Percentiles rank a stretch among this genome's conserved stretches.
phyloP scores from a whole-genome alignment of 2,329 filamentous ascomycete genomes.

The Fusarium nelsonii region DNA sequence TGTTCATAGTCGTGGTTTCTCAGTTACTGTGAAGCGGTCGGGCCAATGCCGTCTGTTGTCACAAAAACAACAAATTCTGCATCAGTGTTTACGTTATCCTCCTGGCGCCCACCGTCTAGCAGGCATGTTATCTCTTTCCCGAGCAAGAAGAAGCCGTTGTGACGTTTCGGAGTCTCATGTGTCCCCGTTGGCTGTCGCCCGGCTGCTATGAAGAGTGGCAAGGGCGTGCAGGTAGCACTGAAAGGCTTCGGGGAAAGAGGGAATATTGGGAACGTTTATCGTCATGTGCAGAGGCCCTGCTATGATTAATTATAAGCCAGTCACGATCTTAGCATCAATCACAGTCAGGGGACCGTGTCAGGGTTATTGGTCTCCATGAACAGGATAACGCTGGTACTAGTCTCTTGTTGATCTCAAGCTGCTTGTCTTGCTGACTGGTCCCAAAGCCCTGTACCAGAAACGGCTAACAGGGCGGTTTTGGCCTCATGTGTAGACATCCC shows the following conservation, averaged over 20 bases:
- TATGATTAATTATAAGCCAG: background rate
- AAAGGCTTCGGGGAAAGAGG: background rate
- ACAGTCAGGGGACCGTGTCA: background rate
- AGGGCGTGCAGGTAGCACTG: background rate
- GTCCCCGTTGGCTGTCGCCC: background rate
- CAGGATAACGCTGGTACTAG: background rate
- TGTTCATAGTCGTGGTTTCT: background rate
- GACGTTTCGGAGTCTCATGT: background rate
- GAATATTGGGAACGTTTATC: background rate
- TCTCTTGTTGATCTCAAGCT: background rate
- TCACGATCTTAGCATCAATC: background rate
- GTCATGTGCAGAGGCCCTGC: background rate
- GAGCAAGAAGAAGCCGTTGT: background rate
- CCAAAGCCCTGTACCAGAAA: background rate
- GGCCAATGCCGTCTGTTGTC: background rate
- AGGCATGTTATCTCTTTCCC: background rate
- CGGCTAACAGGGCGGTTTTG: too few relatives aligned
- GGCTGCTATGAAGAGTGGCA: background rate
- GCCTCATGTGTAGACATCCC: background rate
- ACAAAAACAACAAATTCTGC: background rate
- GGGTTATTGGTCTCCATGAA: background rate
- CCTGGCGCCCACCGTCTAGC: background rate
- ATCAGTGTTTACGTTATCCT: background rate
- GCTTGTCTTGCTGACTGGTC: background rate
- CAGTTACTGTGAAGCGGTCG: background rate